Percentiles rank a stretch among this genome's conserved stretches.
These are phyloP conservation scores for Dictyostelium discoideum DNA, from an alignment of 78 protist genomes.

Conservation along the genomic window DNA sequence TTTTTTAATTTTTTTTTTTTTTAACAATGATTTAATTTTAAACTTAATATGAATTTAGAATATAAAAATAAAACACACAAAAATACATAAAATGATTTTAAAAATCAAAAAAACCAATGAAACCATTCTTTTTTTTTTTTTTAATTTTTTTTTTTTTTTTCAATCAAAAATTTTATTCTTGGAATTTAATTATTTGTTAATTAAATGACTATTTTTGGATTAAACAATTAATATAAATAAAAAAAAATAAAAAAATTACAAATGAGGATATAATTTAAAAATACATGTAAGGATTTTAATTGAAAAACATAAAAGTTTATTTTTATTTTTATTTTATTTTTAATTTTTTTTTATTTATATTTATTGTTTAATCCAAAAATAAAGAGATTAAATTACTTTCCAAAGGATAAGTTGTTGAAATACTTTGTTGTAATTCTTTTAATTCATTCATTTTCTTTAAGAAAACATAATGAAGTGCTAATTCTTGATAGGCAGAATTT, in stretches of 20 bases:
- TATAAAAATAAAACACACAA: neutral
- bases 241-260: neutral
- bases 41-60: neutral
- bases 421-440: constrained; percentile 54
- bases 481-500: constrained; percentile 59
- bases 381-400: constrained; percentile 69
- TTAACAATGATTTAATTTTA: neutral
- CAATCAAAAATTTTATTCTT: too few species aligned
- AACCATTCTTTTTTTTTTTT: too few species aligned
- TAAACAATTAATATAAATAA: too few species aligned
- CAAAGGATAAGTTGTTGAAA: constrained; percentile 43
- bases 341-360: neutral
- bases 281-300: too few species aligned
- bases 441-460: constrained; percentile 24
- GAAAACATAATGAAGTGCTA: constrained; percentile 40
- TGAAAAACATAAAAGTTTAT: too few species aligned
- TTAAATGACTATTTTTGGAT: too few species aligned
- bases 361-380: constrained; percentile 36
- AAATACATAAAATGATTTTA: neutral
- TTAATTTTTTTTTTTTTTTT: too few species aligned
- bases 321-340: neutral
- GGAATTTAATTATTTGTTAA: too few species aligned
- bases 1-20: neutral
- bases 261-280: too few species aligned
- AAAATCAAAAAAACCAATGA: too few species aligned